phyloP scores from a whole-genome alignment of 1,139 yeast genomes.

The Kodamaea arcana region DNA sequence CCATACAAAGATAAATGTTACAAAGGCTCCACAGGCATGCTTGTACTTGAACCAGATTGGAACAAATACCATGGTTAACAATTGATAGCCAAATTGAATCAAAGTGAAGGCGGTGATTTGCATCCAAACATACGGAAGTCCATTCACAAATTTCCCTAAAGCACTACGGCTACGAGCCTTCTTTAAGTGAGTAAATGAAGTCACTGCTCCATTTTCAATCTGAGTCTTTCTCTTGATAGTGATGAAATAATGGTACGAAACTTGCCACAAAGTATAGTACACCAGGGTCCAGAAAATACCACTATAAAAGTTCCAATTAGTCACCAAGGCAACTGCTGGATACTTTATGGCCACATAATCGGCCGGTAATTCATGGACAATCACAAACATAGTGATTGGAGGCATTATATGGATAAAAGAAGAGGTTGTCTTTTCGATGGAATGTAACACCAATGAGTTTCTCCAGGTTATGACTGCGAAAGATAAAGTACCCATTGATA shows the following conservation, averaged over 20 bases:
- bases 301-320: conserved; percentile 65
- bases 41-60: conserved; percentile 80
- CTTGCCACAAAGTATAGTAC: conserved; percentile 92
- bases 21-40: conserved; percentile 62
- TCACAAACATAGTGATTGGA: conserved; percentile 81
- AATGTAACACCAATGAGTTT: conserved; percentile 86
- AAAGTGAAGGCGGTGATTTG: conserved; percentile 83
- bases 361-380: conserved; percentile 71
- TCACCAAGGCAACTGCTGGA: conserved; percentile 71
- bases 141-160: conserved; percentile 76
- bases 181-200: conserved; percentile 83
- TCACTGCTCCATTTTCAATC: conserved; percentile 80
- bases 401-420: conserved; percentile 91
- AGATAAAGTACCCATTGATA: conserved; percentile 82
- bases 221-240: conserved; percentile 75
- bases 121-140: conserved; percentile 74
- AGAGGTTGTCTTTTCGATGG: conserved; percentile 89
- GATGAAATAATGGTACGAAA: conserved; percentile 83
- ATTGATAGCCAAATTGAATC: conserved; percentile 83
- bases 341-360: conserved; percentile 57
- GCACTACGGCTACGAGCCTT: conserved; percentile 60
- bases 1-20: conserved; percentile 65
- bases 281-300: conserved; percentile 78
- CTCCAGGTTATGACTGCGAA: conserved; percentile 97
- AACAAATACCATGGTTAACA: conserved; percentile 84